These are phyloP conservation scores for Cercospora canescens DNA, from an alignment of 2,329 filamentous ascomycete species.

Conservation along the genomic window DNA sequence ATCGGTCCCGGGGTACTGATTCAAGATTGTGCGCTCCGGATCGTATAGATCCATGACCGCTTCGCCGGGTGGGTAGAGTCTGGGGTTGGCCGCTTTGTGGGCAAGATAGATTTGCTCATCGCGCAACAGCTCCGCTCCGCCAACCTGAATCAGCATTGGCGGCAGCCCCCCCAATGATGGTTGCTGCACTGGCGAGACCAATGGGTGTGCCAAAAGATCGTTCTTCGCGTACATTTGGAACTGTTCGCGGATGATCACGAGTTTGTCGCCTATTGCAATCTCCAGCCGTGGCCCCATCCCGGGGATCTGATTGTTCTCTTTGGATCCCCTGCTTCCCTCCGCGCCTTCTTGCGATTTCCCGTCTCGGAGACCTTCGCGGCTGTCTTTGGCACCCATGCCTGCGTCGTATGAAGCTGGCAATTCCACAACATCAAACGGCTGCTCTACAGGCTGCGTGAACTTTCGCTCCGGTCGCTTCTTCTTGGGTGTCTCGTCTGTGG, in stretches of 20 bases:
- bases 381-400: conserved; percentile 14
- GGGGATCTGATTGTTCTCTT: conserved; percentile 25
- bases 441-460: conserved; percentile 27
- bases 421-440: conserved; percentile 30
- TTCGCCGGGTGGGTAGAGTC: conserved; percentile 70
- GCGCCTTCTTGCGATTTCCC: conserved; percentile 12
- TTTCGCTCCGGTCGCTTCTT: conserved; percentile 15
- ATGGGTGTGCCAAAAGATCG: conserved; percentile 77
- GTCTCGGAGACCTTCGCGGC: conserved; percentile 18
- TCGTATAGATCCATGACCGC: conserved; percentile 64
- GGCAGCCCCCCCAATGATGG: conserved; percentile 87
- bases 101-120: conserved; percentile 96
- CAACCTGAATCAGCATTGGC: conserved; percentile 80
- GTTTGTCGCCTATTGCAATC: conserved; percentile 69
- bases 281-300: conserved; percentile 50
- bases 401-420: conserved; percentile 27
- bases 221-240: conserved; percentile 90
- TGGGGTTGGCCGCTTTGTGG: conserved; percentile 87
- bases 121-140: conserved; percentile 83
- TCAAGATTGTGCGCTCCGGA: conserved; percentile 53
- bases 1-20: conserved; percentile 76
- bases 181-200: conserved; percentile 87
- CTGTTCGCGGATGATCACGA: conserved; percentile 79
- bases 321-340: conserved; percentile 14
- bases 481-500: conserved; percentile 58